Base-by-base conservation (phyloP, 352 stramenopile species). In the Nannochloropsis limnetica region DNA sequence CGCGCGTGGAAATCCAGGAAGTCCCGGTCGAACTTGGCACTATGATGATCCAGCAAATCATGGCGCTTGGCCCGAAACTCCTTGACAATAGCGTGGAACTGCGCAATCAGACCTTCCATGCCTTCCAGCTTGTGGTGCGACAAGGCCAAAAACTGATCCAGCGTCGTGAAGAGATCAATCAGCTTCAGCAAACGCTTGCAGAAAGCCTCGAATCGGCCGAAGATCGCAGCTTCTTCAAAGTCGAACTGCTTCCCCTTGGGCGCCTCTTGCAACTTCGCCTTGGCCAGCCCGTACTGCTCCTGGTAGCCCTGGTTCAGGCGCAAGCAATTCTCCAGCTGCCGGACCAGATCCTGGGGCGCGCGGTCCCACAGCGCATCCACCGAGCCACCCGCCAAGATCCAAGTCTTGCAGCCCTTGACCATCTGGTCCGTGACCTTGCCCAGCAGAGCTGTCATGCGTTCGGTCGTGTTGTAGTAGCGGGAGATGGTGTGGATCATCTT, bases 401-500 rank as follows among this genome's bases (percentile, higher is more conserved):
- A 88, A 20, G 83, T 45, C 83, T 98, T 98, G 89, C 95, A 99
- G 86, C 96, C 98, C 4, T 91, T 89, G 86, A 99, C 98, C 94
- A 99, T 98, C 87, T 99, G 95, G 86, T 98, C 96, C 0, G 96
- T 98, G 83, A 99, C 98, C 87, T 98, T 98, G 1, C 91, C 91
- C 82, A 99, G 97, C 79, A 99, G 89, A 45, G 93, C 96, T 0
- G 94, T 94, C 92, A 99, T 98, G 31, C 95, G 90, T 84, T 98
- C 95, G 4, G 91, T 96, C n/a, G 94, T 98, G 86, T 98, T 98
- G 90, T 98, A 98, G 84, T 99, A 99, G 68, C 96, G 89, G 81
- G 95, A 94, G 83, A 99, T 99, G 11, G 94, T 98, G 85, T 98
- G 95, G 83, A 99, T 98, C 96, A 99, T 99, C 89, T 98, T 98